Conservation (phyloP, 164 flowering plant genomes). For the Cinnamomum micranthum region DNA sequence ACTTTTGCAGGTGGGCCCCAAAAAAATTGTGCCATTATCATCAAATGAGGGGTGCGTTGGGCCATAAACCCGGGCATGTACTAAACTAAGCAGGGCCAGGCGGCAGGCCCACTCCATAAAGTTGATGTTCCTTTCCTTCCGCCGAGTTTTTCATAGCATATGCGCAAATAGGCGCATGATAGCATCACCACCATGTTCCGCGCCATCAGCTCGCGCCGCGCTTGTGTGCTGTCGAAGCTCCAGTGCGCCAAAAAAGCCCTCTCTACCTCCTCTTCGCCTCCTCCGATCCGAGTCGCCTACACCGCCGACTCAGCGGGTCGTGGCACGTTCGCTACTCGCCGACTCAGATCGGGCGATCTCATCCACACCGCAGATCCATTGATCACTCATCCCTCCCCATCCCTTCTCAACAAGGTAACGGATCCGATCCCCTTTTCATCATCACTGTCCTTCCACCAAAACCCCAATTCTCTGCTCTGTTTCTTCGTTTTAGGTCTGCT, state of each 20-base stretch:
- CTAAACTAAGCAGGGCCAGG: background rate
- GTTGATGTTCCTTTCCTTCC: background rate
- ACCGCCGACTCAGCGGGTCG: constrained; percentile 88
- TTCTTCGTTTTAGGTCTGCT: constrained; percentile 18
- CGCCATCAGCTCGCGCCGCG: background rate
- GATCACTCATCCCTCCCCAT: constrained; percentile 59
- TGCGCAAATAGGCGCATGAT: background rate
- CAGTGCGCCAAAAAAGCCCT: background rate
- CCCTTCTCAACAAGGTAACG: constrained; percentile 27
- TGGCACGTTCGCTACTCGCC: constrained; percentile 81
- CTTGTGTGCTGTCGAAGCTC: background rate
- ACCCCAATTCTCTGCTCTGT: background rate
- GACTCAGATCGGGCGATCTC: constrained; percentile 66
- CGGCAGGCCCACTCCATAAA: background rate
- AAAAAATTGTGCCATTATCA: no score
- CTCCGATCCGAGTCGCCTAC: constrained; percentile 68
- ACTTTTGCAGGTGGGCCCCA: no score
- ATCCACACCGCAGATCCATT: constrained; percentile 83
- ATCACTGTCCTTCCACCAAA: background rate
- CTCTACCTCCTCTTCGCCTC: constrained; percentile 37
- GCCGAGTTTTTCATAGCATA: background rate
- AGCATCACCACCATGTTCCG: constrained; percentile 1
- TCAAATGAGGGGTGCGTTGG: no score
- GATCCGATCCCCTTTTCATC: background rate
- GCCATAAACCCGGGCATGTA: background rate